These are phyloP conservation scores for Agaricus subrufescens DNA, from an alignment of 768 basidiomycete genomes.

Conservation along the genomic window DNA sequence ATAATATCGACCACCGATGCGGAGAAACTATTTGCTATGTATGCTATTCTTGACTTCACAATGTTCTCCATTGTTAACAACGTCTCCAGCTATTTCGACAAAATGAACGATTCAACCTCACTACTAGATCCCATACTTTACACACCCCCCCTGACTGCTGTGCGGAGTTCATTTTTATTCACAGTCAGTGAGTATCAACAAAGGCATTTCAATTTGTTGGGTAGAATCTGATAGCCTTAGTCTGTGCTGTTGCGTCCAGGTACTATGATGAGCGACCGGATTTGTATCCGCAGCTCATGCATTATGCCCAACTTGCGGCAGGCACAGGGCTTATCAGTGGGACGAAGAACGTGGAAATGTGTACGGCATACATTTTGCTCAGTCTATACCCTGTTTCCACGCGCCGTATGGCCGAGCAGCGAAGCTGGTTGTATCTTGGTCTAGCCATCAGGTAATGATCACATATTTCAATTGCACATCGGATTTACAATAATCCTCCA, in stretches of 20 bases:
- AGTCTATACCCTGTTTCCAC: conserved; percentile 75
- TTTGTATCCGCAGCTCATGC: conserved; percentile 68
- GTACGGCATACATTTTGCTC: conserved; percentile 76
- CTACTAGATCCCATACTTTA: conserved; percentile 81
- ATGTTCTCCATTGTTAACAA: neutral
- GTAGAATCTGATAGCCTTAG: conserved; percentile 26
- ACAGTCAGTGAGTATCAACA: conserved; percentile 67
- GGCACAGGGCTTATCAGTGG: conserved; percentile 74
- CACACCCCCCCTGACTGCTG: conserved; percentile 74
- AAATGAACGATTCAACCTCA: conserved; percentile 76
- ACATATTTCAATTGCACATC: neutral
- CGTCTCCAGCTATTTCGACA: conserved; percentile 59
- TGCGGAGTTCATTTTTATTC: conserved; percentile 87
- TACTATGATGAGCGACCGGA: conserved; percentile 69
- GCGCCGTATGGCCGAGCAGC: conserved; percentile 83
- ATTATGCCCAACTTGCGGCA: conserved; percentile 71
- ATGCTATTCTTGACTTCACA: conserved; percentile 14
- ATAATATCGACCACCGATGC: conserved; percentile 63
- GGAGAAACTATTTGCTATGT: conserved; percentile 73
- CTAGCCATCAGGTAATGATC: conserved; percentile 70
- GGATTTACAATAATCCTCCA: conserved; percentile 22
- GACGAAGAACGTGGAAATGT: conserved; percentile 78
- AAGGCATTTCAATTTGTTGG: neutral
- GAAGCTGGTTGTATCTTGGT: conserved; percentile 87
- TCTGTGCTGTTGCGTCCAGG: conserved; percentile 85